These are phyloP conservation scores for Galeopsis tetrahit DNA, from an alignment of 257 asterid species.

Conservation along the genomic window DNA sequence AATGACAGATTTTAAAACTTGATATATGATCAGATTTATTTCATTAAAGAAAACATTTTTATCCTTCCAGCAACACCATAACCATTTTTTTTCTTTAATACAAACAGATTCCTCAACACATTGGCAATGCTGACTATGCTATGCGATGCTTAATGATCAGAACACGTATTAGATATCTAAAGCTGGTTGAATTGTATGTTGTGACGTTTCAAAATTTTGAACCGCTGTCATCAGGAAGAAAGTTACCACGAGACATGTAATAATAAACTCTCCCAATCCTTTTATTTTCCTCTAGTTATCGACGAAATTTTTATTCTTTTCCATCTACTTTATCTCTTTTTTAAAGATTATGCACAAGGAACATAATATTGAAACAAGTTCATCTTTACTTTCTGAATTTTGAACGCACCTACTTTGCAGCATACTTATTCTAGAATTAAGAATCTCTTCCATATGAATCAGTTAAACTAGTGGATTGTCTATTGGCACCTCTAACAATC, in stretches of 20 bases:
- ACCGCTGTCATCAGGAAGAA: neutral
- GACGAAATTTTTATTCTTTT: neutral
- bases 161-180: neutral
- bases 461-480: neutral
- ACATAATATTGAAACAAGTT: neutral
- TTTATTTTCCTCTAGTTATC: slow-evolving; percentile 5
- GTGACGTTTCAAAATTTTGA: neutral
- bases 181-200: slow-evolving; percentile 11
- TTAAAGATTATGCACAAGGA: neutral
- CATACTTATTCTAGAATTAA: neutral
- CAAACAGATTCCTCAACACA: neutral
- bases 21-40: slow-evolving; percentile 2
- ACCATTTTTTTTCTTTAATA: neutral
- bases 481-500: neutral
- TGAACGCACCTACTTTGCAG: neutral
- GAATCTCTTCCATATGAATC: neutral
- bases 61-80: slow-evolving; percentile 23
- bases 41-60: slow-evolving; percentile 4
- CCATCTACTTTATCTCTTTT: slow-evolving; percentile 8
- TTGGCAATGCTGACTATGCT: slow-evolving; percentile 4
- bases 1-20: slow-evolving; percentile 19
- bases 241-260: neutral
- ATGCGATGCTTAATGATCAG: neutral
- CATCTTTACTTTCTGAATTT: neutral
- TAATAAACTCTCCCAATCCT: neutral